Percentiles rank a stretch among this genome's conserved stretches.
Evolutionary conservation across 2,329 filamentous ascomycete genomes (phyloP).

Genomic region (Colletotrichum lentis): DNA sequence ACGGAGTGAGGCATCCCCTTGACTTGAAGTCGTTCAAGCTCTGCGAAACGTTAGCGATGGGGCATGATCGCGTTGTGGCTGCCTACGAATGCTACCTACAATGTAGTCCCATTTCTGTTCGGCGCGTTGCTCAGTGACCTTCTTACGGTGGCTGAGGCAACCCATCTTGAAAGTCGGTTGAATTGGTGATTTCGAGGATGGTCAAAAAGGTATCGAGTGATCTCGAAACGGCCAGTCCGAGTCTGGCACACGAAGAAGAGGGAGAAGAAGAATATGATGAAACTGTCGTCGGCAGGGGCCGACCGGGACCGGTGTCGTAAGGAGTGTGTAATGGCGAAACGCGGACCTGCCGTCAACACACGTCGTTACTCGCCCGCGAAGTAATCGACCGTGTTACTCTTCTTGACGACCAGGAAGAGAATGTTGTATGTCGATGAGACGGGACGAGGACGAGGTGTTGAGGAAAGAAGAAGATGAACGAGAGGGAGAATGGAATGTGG

Average conservation of each 20-base stretch:
- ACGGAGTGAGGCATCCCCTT: constrained; percentile 75
- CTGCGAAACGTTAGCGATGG: constrained; percentile 39
- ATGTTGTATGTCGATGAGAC: constrained; percentile 29
- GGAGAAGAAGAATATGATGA: background rate
- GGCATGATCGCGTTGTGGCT: background rate
- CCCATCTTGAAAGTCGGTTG: constrained; percentile 61
- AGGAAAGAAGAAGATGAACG: constrained; percentile 18
- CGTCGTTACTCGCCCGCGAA: constrained; percentile 61
- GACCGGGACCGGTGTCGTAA: constrained; percentile 10
- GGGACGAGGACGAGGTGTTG: constrained; percentile 23
- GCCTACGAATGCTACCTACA: constrained; percentile 58
- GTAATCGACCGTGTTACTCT: constrained; percentile 52
- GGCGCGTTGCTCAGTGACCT: constrained; percentile 71
- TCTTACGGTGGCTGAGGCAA: constrained; percentile 68
- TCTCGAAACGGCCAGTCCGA: constrained; percentile 29
- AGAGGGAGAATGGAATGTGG: constrained; percentile 37
- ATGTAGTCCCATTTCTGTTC: constrained; percentile 98
- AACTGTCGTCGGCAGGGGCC: background rate
- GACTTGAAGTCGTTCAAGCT: constrained; percentile 81
- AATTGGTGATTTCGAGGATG: constrained; percentile 1
- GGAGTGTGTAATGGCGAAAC: constrained; percentile 29
- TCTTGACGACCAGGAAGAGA: constrained; percentile 39
- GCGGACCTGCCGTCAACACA: constrained; percentile 55
- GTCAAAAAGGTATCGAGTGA: constrained; percentile 25
- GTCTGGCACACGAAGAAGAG: background rate